Evolutionary conservation across 169 alveolate species (phyloP), one percentile per base, ranked within the genome.

Genomic region (Eimeria maxima): DNA sequence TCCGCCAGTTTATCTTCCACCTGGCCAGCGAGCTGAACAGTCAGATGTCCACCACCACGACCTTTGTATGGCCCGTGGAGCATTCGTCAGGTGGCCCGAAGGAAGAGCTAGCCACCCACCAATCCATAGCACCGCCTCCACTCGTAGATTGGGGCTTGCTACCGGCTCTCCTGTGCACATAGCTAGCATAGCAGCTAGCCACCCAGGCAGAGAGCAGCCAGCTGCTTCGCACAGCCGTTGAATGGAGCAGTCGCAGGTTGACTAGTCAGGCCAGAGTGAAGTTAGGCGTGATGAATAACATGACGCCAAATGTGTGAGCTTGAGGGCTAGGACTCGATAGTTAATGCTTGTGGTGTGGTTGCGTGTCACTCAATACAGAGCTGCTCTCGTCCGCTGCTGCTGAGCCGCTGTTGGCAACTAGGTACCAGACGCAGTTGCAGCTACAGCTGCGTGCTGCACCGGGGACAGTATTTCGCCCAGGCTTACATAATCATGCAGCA

Each of bases 371-470:
- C 14, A 60, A 16, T 44, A 20, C 93, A 86, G 93, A 86, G 29
- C 65, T 86, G 42, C 93, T 86, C 2, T 63, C 93, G 13, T 22
- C 78, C 14, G 29, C 81, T 38, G 60, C 65, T 33, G 78, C 83
- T 2, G 80, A 63, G 93, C 83, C 78, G 5, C 81, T 86, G 16
- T 24, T 86, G 93, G 93, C 93, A 16, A 55, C 53, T n/a, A 80
- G 93, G 27, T 44, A 86, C 27, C 65, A 63, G 42, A 63, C 47
- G 93, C 93, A 63, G 57, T 38, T 63, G 81, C 67, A 86, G 65
- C 80, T 86, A 81, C 93, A 63, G 57, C 78, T 60, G 8, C 81
- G 93, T 13, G 93, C 93, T 10, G 57, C 11, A 7, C 57, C 57
- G 57, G 57, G 18, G 57, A 11, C 57, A 50, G 27, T 24, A 67